Conservation (phyloP, 805 yeast species). For the Hanseniaspora vineae region DNA sequence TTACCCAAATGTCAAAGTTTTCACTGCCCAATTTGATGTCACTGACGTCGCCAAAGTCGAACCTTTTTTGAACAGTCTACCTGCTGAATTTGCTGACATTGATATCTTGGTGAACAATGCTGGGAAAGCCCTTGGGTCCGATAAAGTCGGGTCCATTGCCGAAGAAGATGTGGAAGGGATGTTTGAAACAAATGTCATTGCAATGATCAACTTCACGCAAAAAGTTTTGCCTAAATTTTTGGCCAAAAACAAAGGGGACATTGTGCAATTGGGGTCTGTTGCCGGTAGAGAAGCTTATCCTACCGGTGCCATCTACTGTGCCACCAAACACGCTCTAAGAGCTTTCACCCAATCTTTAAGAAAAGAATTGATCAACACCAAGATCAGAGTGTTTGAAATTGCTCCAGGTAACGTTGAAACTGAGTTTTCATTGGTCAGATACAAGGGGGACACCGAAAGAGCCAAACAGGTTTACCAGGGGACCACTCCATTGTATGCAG, state of each 20-base stretch:
- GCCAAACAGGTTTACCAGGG: slow-evolving; percentile 47
- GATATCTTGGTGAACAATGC: slow-evolving; percentile 65
- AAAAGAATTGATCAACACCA: slow-evolving; percentile 61
- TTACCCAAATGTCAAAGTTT: slow-evolving; percentile 36
- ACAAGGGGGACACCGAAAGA: slow-evolving; percentile 39
- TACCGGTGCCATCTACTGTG: slow-evolving; percentile 68
- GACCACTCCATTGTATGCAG: slow-evolving; percentile 42
- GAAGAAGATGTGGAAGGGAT: slow-evolving; percentile 56
- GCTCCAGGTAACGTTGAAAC: slow-evolving; percentile 65
- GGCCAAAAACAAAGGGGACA: slow-evolving; percentile 56
- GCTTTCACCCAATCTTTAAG: slow-evolving; percentile 61
- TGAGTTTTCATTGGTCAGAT: slow-evolving; percentile 48
- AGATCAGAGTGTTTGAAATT: slow-evolving; percentile 50
- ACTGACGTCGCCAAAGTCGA: slow-evolving; percentile 37
- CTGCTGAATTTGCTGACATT: slow-evolving; percentile 46
- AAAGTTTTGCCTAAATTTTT: slow-evolving; percentile 61
- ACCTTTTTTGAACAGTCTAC: slow-evolving; percentile 40
- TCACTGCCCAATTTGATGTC: slow-evolving; percentile 42
- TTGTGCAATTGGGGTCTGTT: slow-evolving; percentile 62
- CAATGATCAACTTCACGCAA: slow-evolving; percentile 75
- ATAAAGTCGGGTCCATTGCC: slow-evolving; percentile 55
- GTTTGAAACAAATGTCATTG: slow-evolving; percentile 81
- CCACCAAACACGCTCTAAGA: slow-evolving; percentile 60
- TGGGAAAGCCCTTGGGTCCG: slow-evolving; percentile 72
- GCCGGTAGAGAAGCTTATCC: slow-evolving; percentile 75